Evolutionary conservation across 768 basidiomycete species (phyloP).

Genomic region (Lactarius sp.): DNA sequence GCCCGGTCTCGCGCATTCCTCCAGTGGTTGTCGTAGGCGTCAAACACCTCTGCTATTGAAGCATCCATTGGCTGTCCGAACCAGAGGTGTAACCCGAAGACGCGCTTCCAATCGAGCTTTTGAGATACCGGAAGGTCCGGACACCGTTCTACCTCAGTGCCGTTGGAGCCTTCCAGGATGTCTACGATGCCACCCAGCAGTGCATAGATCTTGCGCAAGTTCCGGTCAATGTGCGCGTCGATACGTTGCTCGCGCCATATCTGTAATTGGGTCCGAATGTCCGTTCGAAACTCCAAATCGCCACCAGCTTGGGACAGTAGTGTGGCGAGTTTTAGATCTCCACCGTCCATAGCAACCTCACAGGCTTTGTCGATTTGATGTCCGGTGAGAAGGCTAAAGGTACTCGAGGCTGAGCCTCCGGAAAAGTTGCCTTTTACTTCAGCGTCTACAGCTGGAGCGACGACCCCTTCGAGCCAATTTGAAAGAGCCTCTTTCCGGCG

Average conservation of each 20-base stretch:
- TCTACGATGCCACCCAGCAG: conserved; percentile 74
- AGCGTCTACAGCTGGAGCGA: conserved; percentile 64
- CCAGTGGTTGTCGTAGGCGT: conserved; percentile 48
- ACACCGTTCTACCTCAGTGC: conserved; percentile 48
- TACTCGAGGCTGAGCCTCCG: conserved; percentile 42
- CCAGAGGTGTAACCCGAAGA: conserved; percentile 89
- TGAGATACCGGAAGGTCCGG: conserved; percentile 58
- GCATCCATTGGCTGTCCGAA: conserved; percentile 70
- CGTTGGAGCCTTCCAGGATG: conserved; percentile 49
- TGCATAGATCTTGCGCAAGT: conserved; percentile 76
- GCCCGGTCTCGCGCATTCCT: conserved; percentile 39
- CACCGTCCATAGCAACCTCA: conserved; percentile 63
- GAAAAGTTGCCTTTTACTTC: conserved; percentile 54
- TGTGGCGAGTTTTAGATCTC: conserved; percentile 82
- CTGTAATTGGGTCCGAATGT: conserved; percentile 67
- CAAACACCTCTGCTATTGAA: conserved; percentile 63
- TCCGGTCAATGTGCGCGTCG: conserved; percentile 60
- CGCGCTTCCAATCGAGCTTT: conserved; percentile 90
- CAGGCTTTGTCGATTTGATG: conserved; percentile 85
- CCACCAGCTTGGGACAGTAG: conserved; percentile 85
- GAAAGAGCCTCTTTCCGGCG: conserved; percentile 78
- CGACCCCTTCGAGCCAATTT: conserved; percentile 75
- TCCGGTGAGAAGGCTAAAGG: conserved; percentile 80
- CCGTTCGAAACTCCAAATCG: conserved; percentile 65
- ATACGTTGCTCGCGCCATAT: conserved; percentile 80